phyloP scores from a whole-genome alignment of 2,329 filamentous ascomycete species.

The Stemphylium beticola region DNA sequence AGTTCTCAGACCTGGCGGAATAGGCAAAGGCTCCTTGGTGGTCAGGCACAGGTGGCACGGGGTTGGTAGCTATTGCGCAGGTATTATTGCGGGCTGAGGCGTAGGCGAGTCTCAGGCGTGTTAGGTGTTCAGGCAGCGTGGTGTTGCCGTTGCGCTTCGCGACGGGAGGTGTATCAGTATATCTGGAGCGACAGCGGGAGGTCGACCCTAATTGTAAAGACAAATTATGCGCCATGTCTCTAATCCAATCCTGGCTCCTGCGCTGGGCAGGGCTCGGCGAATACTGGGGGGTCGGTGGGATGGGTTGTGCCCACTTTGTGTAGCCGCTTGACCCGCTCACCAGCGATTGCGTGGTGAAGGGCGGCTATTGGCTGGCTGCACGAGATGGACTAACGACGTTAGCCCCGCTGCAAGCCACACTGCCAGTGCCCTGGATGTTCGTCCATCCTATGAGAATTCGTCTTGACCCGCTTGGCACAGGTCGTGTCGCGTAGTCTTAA shows the following conservation, averaged over 20 bases:
- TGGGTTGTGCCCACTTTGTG: constrained; percentile 17
- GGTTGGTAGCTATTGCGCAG: constrained; percentile 11
- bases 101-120: constrained; percentile 44
- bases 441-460: constrained; percentile 24
- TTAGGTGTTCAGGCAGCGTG: constrained; percentile 39
- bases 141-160: constrained; percentile 32
- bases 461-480: constrained; percentile 21
- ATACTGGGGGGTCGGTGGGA: constrained; percentile 15
- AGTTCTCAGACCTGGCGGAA: constrained; percentile 19
- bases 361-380: constrained; percentile 30
- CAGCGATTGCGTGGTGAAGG: constrained; percentile 2
- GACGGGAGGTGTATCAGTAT: constrained; percentile 46
- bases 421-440: constrained; percentile 22
- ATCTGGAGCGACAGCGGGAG: constrained; percentile 32
- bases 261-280: constrained; percentile 6
- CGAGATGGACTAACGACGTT: constrained; percentile 18
- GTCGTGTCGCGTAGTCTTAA: constrained; percentile 15
- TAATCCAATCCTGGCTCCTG: background rate
- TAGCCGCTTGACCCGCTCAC: constrained; percentile 33
- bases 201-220: constrained; percentile 41
- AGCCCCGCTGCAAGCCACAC: constrained; percentile 26
- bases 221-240: constrained; percentile 39
- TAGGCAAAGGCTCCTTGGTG: constrained; percentile 15
- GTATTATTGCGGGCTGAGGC: constrained; percentile 37
- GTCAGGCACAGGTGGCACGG: constrained; percentile 30